These are phyloP conservation scores for Porpolomopsis calyptriformis DNA, from an alignment of 768 basidiomycete genomes.

Conservation along the genomic window DNA sequence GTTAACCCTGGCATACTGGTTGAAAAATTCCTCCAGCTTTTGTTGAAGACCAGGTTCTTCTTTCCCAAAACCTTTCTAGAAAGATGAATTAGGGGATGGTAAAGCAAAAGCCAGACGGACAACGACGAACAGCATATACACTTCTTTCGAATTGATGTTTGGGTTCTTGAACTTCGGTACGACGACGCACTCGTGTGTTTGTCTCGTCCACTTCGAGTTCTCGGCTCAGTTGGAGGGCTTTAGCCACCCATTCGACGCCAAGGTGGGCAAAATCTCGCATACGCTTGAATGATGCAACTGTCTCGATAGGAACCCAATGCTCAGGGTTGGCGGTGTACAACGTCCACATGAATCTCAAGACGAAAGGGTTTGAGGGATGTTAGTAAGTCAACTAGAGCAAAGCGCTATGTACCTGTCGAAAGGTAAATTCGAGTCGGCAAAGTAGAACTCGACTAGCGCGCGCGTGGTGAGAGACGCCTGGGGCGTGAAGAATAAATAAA, in stretches of 20 bases:
- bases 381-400: neutral
- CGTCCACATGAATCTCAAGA: constrained; percentile 84
- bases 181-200: constrained; percentile 63
- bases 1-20: constrained; percentile 63
- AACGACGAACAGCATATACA: constrained; percentile 70
- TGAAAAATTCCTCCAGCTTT: constrained; percentile 71
- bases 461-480: neutral
- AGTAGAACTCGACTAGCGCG: constrained; percentile 82
- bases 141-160: constrained; percentile 74
- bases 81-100: constrained; percentile 1
- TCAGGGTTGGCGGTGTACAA: constrained; percentile 69
- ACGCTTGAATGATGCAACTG: constrained; percentile 87
- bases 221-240: constrained; percentile 44
- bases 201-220: constrained; percentile 67
- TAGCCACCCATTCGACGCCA: constrained; percentile 60
- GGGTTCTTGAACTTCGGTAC: constrained; percentile 65
- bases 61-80: constrained; percentile 80
- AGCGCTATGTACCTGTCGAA: constrained; percentile 56
- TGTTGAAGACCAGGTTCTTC: constrained; percentile 54
- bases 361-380: neutral
- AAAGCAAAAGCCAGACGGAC: neutral
- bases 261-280: constrained; percentile 64
- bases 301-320: constrained; percentile 85
- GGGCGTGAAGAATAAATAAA: neutral
- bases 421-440: constrained; percentile 92